Percentiles rank a stretch among this genome's conserved stretches.
Evolutionary conservation across 164 flowering plant species (phyloP).

Genomic region (Sextonia rubra): DNA sequence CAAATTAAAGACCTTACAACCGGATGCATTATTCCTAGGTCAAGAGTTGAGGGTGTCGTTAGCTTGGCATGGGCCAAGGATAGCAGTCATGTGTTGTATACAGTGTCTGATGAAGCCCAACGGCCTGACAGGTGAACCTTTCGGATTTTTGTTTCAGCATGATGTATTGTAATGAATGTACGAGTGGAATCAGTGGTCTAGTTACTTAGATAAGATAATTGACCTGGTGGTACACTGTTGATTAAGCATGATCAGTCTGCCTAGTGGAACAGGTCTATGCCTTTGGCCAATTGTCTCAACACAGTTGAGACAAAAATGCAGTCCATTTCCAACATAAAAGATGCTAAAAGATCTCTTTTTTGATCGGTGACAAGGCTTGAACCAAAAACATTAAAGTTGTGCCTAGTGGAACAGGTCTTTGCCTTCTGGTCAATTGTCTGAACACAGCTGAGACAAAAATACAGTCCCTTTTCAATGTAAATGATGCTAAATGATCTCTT

Average conservation of each 20-base stretch:
- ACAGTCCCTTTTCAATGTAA: too few species aligned
- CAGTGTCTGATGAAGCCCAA: constrained; percentile 64
- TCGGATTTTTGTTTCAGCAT: neutral
- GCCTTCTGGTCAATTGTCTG: too few species aligned
- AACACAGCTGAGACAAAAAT: too few species aligned
- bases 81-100: constrained; percentile 58
- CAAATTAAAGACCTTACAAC: constrained; percentile 66
- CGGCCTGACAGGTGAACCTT: constrained; percentile 66
- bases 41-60: constrained; percentile 58
- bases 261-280: neutral
- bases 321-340: neutral
- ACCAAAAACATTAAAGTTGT: too few species aligned
- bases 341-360: too few species aligned
- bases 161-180: too few species aligned
- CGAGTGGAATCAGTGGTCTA: neutral
- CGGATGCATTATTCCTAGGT: constrained; percentile 35
- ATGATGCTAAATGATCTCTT: too few species aligned
- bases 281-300: neutral
- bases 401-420: too few species aligned
- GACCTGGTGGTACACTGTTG: neutral
- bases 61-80: constrained; percentile 94
- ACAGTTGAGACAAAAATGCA: neutral
- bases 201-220: neutral
- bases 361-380: too few species aligned
- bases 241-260: neutral